These are phyloP conservation scores for Beauveria pseudobassiana DNA, from an alignment of 2,329 filamentous ascomycete species.

Conservation along the genomic window DNA sequence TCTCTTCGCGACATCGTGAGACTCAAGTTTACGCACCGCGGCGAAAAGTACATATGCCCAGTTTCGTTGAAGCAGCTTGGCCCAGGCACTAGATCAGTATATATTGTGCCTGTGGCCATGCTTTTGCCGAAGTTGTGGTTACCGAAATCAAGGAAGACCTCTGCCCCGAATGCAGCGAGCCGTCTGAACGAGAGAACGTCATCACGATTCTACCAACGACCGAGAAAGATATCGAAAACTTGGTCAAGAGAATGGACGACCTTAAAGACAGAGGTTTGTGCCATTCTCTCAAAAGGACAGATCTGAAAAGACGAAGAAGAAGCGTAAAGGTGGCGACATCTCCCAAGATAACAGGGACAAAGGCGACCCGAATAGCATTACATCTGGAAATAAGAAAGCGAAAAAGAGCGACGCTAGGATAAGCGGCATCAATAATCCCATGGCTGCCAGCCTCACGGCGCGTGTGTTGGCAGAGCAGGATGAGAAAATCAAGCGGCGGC, in stretches of 20 bases:
- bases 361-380: conserved; percentile 25
- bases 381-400: conserved; percentile 41
- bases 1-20: conserved; percentile 81
- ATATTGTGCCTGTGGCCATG: conserved; percentile 90
- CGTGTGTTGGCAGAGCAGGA: conserved; percentile 85
- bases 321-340: conserved; percentile 47
- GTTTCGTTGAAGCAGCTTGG: conserved; percentile 83
- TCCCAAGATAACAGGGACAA: conserved; percentile 7
- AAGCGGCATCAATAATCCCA: conserved; percentile 75
- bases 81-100: conserved; percentile 70
- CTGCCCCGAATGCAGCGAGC: conserved; percentile 66
- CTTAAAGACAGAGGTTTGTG: conserved; percentile 66
- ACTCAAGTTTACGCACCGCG: conserved; percentile 56
- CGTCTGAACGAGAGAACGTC: conserved; percentile 66
- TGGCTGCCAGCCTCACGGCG: conserved; percentile 77
- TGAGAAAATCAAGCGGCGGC: conserved; percentile 69
- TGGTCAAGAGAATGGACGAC: conserved; percentile 60
- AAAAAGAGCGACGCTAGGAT: conserved; percentile 25
- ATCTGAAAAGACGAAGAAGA: conserved; percentile 52
- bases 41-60: conserved; percentile 70
- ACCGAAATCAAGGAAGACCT: conserved; percentile 62
- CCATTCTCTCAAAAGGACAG: conserved; percentile 84
- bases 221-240: conserved; percentile 60
- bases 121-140: conserved; percentile 80
- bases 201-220: conserved; percentile 73